Evolutionary conservation across 352 stramenopile genomes (phyloP), one percentile per base, ranked within the genome.

Genomic region (Phytopythium ostracodes): DNA sequence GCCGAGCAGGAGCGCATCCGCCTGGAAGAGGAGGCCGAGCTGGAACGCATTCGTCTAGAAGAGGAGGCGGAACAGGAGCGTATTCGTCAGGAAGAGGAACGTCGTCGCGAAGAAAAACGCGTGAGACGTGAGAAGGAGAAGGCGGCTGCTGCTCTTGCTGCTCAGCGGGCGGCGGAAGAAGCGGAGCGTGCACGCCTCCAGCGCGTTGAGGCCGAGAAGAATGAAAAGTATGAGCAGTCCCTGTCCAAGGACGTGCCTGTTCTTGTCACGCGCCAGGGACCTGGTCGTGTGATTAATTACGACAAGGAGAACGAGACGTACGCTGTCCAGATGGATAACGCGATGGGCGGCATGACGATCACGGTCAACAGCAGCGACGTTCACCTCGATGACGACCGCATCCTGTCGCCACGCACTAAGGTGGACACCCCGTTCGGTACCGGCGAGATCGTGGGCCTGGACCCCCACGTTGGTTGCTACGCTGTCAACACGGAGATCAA

Each of bases 381-480:
- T 43, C 80, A 92, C 46, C 72, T 95, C 14, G 87, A 95, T 52
- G 87, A 92, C 65, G 84, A 92, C 50, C 87, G 87, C 64, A 95
- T 95, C 47, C 60, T 95, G 36, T 95, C 87, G 36, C 87, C 87
- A 14, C 80, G 84, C 33, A 94, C 87, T 12, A 85, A 90, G 57
- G 87, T 95, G 11, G 84, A 93, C 66, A 95, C 87, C 12, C 87
- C 87, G 33, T 95, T 95, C 57, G 87, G 87, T 35, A 81, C 79
- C 22, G 87, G 87, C 35, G 87, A 95, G 60, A 74, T 95, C 18
- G 81, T 95, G 7, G 87, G 87, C 18, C 70, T 95, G 27, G 87
- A 95, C 65, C 87, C 87, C 25, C 87, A 95, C 60, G 80, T 94
- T n/a, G 87, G 87, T 56, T 95, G 87, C 73, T 95, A 95, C 73